Evolutionary conservation across 371 early-diverging fungal species (phyloP).

Genomic region (Capniomyces stellatus): DNA sequence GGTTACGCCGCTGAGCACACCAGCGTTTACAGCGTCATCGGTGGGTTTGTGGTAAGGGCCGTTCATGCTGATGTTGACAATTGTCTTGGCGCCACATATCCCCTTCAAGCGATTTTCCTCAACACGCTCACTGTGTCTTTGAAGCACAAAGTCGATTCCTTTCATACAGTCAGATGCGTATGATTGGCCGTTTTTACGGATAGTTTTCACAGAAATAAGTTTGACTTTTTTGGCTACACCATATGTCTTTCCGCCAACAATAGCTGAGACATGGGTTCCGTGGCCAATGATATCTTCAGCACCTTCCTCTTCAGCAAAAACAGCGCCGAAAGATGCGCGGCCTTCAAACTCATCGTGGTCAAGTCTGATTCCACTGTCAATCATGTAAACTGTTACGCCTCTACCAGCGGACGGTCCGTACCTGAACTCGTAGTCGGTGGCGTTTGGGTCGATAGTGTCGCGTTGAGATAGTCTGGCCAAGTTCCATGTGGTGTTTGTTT

Average conservation of each 20-base stretch:
- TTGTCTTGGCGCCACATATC: constrained; percentile 35
- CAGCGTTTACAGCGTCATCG: constrained; percentile 69
- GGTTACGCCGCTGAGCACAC: constrained; percentile 59
- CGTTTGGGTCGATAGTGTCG: no score
- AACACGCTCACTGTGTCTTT: constrained; percentile 31
- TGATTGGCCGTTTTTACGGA: constrained; percentile 68
- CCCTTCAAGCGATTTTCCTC: no score
- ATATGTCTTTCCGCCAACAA: constrained; percentile 70
- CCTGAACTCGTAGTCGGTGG: no score
- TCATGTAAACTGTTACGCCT: constrained; percentile 68
- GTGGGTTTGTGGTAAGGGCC: constrained; percentile 65
- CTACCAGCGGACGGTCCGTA: no score
- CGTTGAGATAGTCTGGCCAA: neutral
- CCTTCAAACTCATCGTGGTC: constrained; percentile 78
- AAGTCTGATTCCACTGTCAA: constrained; percentile 79
- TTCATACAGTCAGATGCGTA: constrained; percentile 55
- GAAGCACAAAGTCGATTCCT: constrained; percentile 50
- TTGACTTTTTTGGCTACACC: constrained; percentile 87
- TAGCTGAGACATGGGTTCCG: constrained; percentile 91
- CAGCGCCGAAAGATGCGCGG: constrained; percentile 67
- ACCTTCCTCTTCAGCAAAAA: constrained; percentile 49
- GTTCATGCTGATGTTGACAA: constrained; percentile 91
- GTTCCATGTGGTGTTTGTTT: neutral
- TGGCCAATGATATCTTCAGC: constrained; percentile 75
- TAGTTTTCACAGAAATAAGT: constrained; percentile 83